These are phyloP conservation scores for Perkinsus chesapeaki DNA, from an alignment of 169 alveolate genomes.

Conservation along the genomic window DNA sequence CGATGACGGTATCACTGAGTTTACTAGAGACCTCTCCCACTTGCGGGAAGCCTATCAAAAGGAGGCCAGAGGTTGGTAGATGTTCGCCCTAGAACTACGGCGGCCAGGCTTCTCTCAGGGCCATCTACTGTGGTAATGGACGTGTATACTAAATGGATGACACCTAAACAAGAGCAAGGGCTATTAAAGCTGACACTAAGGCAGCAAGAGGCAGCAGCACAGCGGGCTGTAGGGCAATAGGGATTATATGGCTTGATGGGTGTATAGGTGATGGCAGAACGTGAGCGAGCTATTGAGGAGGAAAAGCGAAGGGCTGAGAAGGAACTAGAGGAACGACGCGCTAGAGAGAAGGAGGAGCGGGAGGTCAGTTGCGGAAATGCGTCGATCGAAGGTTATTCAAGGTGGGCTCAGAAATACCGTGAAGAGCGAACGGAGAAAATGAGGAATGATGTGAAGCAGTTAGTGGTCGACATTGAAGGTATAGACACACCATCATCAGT, in stretches of 20 bases:
- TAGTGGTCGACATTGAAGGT: neutral
- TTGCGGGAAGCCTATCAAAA: neutral
- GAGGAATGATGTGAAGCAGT: neutral
- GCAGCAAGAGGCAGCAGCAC: neutral
- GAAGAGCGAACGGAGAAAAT: neutral
- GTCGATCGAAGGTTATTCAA: neutral
- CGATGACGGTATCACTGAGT: neutral
- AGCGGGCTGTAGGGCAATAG: neutral
- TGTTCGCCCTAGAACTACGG: neutral
- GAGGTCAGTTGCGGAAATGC: neutral
- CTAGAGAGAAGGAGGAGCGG: neutral
- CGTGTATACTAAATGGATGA: neutral
- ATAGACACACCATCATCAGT: neutral
- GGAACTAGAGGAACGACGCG: neutral
- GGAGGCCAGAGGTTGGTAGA: neutral
- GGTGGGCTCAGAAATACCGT: neutral
- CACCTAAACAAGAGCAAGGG: neutral
- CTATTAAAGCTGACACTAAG: neutral
- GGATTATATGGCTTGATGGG: neutral
- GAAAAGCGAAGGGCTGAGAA: neutral
- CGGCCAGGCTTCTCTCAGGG: neutral
- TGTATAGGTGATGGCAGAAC: neutral
- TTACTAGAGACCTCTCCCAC: neutral
- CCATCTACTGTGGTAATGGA: neutral
- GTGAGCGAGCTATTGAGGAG: neutral